A percentile compares a stretch with the other conserved stretches of the same genome.
Conservation (phyloP, 371 early-diverging fungal genomes). For the Zychaea mexicana region DNA sequence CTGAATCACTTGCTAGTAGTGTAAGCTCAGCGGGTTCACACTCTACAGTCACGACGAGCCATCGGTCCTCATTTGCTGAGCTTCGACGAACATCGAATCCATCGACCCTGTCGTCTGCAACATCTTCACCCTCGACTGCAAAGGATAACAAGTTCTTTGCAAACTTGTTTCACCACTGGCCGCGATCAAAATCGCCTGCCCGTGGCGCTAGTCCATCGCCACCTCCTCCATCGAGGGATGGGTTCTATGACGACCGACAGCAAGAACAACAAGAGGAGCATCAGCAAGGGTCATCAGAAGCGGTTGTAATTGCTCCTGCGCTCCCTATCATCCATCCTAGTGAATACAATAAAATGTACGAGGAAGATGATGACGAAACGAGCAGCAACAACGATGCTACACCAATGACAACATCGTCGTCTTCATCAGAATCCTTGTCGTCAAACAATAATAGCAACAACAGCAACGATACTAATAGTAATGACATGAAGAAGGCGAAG, state of each 20-base stretch:
- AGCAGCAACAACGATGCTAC: not conserved
- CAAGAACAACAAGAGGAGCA: conserved; percentile 18
- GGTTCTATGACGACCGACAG: not conserved
- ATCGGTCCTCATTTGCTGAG: conserved; percentile 17
- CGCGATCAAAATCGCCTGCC: conserved; percentile 10
- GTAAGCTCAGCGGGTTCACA: conserved; percentile 7
- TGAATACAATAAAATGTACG: conserved; percentile 33
- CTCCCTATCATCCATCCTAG: conserved; percentile 40
- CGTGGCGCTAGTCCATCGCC: conserved; percentile 1
- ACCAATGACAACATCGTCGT: not conserved
- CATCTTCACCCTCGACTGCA: not conserved
- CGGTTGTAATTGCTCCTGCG: conserved; percentile 14
- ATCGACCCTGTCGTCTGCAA: not conserved
- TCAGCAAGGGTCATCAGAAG: not conserved
- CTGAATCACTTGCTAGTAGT: conserved; percentile 17
- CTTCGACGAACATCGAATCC: conserved; percentile 15
- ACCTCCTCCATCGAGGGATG: not conserved
- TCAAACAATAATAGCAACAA: not conserved
- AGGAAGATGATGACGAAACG: too few species aligned
- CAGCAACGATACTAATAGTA: not conserved
- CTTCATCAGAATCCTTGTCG: too few species aligned
- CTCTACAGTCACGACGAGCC: conserved; percentile 7
- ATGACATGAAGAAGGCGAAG: conserved; percentile 2
- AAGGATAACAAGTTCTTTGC: conserved; percentile 13
- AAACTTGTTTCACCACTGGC: conserved; percentile 19